Evolutionary conservation across 2,329 filamentous ascomycete species (phyloP).

Genomic region (Penicillium rolfsii): DNA sequence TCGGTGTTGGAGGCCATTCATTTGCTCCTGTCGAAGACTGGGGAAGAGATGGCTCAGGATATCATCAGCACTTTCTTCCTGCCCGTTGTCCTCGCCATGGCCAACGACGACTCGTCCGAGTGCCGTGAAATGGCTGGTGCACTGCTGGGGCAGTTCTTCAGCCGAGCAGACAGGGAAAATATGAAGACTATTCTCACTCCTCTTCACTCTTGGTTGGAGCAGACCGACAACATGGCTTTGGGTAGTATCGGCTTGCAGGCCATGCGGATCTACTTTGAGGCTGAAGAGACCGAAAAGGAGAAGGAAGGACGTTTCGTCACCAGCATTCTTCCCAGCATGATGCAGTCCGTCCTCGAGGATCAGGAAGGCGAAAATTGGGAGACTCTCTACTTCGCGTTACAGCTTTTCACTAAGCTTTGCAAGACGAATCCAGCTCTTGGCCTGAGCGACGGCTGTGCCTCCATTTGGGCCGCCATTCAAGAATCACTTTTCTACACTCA

Average conservation of each 20-base stretch:
- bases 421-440: slow-evolving; percentile 66
- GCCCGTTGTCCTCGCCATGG: slow-evolving; percentile 79
- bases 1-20: slow-evolving; percentile 93
- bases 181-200: slow-evolving; percentile 70
- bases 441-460: slow-evolving; percentile 61
- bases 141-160: slow-evolving; percentile 79
- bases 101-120: slow-evolving; percentile 84
- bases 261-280: slow-evolving; percentile 82
- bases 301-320: slow-evolving; percentile 69
- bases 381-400: slow-evolving; percentile 72
- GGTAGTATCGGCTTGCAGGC: slow-evolving; percentile 75
- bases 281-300: slow-evolving; percentile 63
- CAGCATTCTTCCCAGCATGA: slow-evolving; percentile 57
- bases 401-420: slow-evolving; percentile 68
- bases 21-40: slow-evolving; percentile 81
- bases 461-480: slow-evolving; percentile 73
- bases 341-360: slow-evolving; percentile 55
- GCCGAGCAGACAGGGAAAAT: slow-evolving; percentile 73
- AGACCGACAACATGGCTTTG: slow-evolving; percentile 72
- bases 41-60: slow-evolving; percentile 79
- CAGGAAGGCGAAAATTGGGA: slow-evolving; percentile 64
- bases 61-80: slow-evolving; percentile 81
- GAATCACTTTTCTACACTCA: slow-evolving; percentile 73
- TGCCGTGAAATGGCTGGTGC: slow-evolving; percentile 81
- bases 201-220: slow-evolving; percentile 74